These are phyloP conservation scores for Spergularia azorica DNA, from an alignment of 179 eudicot species.

Conservation along the genomic window DNA sequence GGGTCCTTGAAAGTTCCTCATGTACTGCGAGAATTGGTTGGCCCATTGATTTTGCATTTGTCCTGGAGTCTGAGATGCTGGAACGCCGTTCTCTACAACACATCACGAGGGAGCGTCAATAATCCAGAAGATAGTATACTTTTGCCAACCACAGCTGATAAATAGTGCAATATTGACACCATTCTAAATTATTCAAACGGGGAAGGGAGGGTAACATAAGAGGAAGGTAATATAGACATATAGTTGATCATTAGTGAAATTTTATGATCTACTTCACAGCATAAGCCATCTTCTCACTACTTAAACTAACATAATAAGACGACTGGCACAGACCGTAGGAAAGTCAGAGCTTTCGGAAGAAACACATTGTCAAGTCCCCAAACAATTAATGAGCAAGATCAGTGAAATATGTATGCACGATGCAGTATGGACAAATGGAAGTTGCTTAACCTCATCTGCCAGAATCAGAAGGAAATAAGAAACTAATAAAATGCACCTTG, in stretches of 20 bases:
- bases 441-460: background rate
- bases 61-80: slow-evolving; percentile 35
- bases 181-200: no score
- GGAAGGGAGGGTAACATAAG: background rate
- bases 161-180: background rate
- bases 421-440: slow-evolving; percentile 5
- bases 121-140: background rate
- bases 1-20: slow-evolving; percentile 60
- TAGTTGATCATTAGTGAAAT: background rate
- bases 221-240: no score
- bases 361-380: background rate
- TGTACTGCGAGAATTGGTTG: slow-evolving; percentile 49
- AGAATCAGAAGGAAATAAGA: background rate
- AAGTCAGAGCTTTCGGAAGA: background rate
- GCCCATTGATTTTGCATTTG: slow-evolving; percentile 63
- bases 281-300: background rate
- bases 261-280: background rate
- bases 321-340: background rate
- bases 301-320: background rate
- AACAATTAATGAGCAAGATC: background rate
- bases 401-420: background rate
- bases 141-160: background rate
- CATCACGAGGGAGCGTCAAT: slow-evolving; percentile 5
- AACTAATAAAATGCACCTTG: slow-evolving; percentile 39
- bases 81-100: slow-evolving; percentile 42